Evolutionary conservation across 768 basidiomycete species (phyloP), one percentile per base, ranked within the genome.

Genomic region (Exidia glandulosa): DNA sequence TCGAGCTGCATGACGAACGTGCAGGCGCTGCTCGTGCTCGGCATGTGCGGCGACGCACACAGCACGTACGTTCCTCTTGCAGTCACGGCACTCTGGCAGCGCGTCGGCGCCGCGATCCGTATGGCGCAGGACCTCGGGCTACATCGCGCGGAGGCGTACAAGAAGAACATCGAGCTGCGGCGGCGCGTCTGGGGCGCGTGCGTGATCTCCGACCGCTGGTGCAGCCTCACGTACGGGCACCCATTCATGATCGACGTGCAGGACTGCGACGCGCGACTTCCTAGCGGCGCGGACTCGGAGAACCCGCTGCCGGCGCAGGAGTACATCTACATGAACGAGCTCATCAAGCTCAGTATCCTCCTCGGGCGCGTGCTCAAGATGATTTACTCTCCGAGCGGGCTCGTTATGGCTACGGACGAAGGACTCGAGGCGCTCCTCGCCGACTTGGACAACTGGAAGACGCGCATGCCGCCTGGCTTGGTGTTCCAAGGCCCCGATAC

Each of bases 71-170:
- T 92, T 3, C 86, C 92, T 25, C 87, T 81, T 57, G 90, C 91
- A 2, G 73, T 94, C 58, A 93, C 90, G 31, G 90, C 90, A 7
- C 73, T 92, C 36, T 90, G 92, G 85, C 81, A 92, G 59, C 81
- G 94, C 48, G 75, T 91, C 27, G 91, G 91, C n/a, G 79, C 85
- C 30, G 89, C 91, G n/a, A 86, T 94, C 63, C 81, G 94, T 66
- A 93, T 97, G 95, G 96, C 95, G 3, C 96, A 99, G 75, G 95
- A 98, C 69, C 78, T 99, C 31, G 96, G 96, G 2, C 73, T 99
- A 57, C 95, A 98, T 71, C 83, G 96, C 29, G 90, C 94, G 50
- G 92, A 94, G 70, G 85, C 87, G 0, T 85, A 87, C 47, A 88
- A 85, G 66, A 85, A 87, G 69, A 81, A 85, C 63, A 83, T 98